These are phyloP conservation scores for Mortierella sp. DNA, from an alignment of 371 early-diverging fungal genomes.

Conservation along the genomic window DNA sequence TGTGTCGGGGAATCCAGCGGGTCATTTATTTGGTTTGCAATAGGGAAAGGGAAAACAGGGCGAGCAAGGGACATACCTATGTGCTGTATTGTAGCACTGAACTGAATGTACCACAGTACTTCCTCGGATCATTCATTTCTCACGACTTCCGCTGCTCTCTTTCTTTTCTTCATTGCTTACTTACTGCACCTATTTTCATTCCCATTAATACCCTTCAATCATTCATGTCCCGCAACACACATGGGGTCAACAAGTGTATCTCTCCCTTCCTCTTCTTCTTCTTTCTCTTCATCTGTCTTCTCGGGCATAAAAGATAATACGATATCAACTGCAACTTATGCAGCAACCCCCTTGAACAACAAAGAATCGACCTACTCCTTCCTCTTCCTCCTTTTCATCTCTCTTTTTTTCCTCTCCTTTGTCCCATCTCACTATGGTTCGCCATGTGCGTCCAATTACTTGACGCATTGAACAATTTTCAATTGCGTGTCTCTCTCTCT, in stretches of 20 bases:
- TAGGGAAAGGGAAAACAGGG: not conserved
- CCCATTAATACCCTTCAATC: not conserved
- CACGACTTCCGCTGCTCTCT: not conserved
- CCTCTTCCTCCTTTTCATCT: not conserved
- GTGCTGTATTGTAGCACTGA: no score
- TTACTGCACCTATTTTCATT: not conserved
- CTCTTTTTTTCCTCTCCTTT: not conserved
- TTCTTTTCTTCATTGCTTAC: no score
- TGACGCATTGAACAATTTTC: not conserved
- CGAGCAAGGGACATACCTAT: no score
- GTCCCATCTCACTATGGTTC: not conserved
- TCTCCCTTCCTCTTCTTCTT: not conserved
- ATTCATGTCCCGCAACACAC: not conserved
- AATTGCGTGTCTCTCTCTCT: not conserved
- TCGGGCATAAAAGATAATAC: not conserved
- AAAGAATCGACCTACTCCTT: not conserved
- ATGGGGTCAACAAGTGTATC: no score
- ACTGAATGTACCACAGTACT: no score
- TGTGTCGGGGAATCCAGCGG: slow-evolving; percentile 7
- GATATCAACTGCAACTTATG: not conserved
- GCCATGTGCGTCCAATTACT: not conserved
- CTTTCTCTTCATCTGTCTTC: no score
- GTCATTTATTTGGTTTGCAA: not conserved
- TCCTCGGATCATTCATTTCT: not conserved
- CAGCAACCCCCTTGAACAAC: not conserved